Base-by-base conservation (phyloP, 2,329 filamentous ascomycete genomes). In the Ceratocystis lukuohia region DNA sequence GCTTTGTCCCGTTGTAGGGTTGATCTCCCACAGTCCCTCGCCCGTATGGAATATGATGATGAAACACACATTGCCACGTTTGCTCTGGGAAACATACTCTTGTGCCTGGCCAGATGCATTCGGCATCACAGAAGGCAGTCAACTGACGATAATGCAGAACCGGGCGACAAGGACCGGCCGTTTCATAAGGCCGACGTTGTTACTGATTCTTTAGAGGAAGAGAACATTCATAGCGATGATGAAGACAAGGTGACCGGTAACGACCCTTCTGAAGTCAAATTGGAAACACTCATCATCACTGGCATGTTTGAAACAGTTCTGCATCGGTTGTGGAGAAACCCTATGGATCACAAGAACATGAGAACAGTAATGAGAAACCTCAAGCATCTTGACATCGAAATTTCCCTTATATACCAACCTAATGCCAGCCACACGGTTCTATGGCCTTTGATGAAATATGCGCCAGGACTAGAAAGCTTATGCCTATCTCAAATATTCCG, bases 311-410 rank as follows among this genome's bases (percentile, higher is more conserved):
- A 59, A 15, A 6, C 3, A 2, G 33, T 17, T 37, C 56, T 59
- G 7, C 28, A 5, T 8, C 15, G 76, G 63, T 75, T 83, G 2
- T 81, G 78, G 76, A 76, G 77, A 67, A 82, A 82, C 69, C 80
- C 79, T 0, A 77, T 76, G 64, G 80, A 82, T 69, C 74, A 82
- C 15, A 73, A 72, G 69, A 82, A 82, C 69, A 77, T 80, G 53
- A 78, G 80, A 68, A 72, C 68, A 44, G 73, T 76, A 1, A 74
- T 82, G 22, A 69, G 72, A 30, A 71, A 72, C 1, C 70, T 83
- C 17, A 74, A 78, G 69, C 75, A 80, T 64, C 73, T 83, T 20
- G 80, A 45, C 69, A 83, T 62, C 78, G 77, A 1, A 70, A 53
- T 53, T 53, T 81, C 44, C 17, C 20, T 56, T 22, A 22, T 41